These are phyloP conservation scores for Cytospora paraplurivora DNA, from an alignment of 2,329 filamentous ascomycete species.

Conservation along the genomic window DNA sequence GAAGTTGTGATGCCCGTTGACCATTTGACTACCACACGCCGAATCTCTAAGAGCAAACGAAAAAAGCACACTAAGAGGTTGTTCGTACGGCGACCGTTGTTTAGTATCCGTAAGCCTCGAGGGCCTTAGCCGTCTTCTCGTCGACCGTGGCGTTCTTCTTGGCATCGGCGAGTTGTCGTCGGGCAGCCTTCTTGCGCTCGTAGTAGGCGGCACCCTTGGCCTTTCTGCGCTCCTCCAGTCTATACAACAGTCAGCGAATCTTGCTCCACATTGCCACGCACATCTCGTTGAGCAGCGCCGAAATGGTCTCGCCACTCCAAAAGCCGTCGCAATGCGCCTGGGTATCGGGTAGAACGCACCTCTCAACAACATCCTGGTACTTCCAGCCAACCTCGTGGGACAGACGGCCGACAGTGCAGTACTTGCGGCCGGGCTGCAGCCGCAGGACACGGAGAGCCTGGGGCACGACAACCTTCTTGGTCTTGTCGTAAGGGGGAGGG, in stretches of 20 bases:
- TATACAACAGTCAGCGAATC: conserved; percentile 44
- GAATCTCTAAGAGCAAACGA: conserved; percentile 30
- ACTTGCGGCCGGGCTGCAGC: conserved; percentile 99
- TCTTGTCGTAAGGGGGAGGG: conserved; percentile 98
- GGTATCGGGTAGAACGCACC: conserved; percentile 63
- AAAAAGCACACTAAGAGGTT: conserved; percentile 29
- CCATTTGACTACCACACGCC: conserved; percentile 30
- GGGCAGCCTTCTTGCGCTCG: conserved; percentile 98
- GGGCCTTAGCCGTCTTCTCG: conserved; percentile 83
- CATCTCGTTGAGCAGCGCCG: not conserved
- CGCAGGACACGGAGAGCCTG: conserved; percentile 96
- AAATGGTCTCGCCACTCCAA: not conserved
- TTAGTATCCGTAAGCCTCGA: conserved; percentile 92
- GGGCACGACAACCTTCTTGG: conserved; percentile 99
- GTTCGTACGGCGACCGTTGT: conserved; percentile 29
- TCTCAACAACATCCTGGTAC: conserved; percentile 98
- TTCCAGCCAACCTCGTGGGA: conserved; percentile 99
- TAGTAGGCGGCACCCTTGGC: conserved; percentile 99
- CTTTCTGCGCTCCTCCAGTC: conserved; percentile 99
- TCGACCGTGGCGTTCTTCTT: conserved; percentile 90
- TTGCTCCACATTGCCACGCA: conserved; percentile 28
- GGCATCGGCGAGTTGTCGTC: conserved; percentile 87
- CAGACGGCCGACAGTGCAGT: conserved; percentile 97
- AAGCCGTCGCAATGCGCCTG: not conserved
- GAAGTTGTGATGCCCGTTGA: conserved; percentile 27